These are phyloP conservation scores for Calonectria pseudoturangicola DNA, from an alignment of 2,329 filamentous ascomycete genomes.

Conservation along the genomic window DNA sequence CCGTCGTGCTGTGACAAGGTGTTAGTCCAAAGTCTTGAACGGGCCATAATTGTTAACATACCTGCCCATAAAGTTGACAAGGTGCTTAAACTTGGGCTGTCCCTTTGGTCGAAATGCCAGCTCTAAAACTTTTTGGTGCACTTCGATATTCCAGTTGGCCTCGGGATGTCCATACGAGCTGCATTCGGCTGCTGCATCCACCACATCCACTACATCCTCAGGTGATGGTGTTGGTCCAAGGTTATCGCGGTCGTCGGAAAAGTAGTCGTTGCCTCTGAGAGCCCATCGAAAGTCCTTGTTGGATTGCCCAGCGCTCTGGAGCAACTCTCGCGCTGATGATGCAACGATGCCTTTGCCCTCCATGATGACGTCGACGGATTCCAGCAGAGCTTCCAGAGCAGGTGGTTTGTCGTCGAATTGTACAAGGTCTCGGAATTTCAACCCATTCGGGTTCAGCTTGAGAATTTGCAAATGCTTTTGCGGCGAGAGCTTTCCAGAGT, in stretches of 20 bases:
- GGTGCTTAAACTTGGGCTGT: constrained; percentile 19
- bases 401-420: constrained; percentile 14
- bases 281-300: constrained; percentile 19
- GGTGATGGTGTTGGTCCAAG: constrained; percentile 37
- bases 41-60: neutral
- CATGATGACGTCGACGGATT: constrained; percentile 18
- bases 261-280: constrained; percentile 20
- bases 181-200: constrained; percentile 35
- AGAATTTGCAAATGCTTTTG: constrained; percentile 32
- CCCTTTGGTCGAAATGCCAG: constrained; percentile 36
- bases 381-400: constrained; percentile 11
- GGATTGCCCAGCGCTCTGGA: neutral
- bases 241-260: constrained; percentile 15
- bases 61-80: constrained; percentile 42
- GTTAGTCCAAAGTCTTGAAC: neutral
- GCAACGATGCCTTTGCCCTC: constrained; percentile 30
- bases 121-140: constrained; percentile 34
- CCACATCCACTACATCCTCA: constrained; percentile 23
- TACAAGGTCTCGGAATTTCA: constrained; percentile 27
- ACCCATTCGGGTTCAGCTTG: constrained; percentile 13
- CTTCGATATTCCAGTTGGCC: constrained; percentile 39
- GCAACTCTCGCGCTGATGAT: neutral
- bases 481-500: constrained; percentile 20
- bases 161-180: constrained; percentile 26
- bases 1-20: constrained; percentile 2